Evolutionary conservation across 2,329 filamentous ascomycete species (phyloP).

Genomic region (Cladosporium colombiae): DNA sequence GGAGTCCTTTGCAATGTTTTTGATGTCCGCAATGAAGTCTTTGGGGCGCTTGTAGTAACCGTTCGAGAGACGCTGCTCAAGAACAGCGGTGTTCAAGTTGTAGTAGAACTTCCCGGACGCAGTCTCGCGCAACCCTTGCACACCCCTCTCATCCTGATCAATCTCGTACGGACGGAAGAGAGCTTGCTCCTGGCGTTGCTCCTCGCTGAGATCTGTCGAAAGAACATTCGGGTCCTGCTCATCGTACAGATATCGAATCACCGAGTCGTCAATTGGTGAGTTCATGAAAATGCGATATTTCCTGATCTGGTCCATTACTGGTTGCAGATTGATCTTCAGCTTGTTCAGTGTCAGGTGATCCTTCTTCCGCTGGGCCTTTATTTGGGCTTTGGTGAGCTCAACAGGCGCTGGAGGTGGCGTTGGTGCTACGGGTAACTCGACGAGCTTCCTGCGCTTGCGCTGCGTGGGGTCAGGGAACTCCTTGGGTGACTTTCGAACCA

Average conservation of each 20-base stretch:
- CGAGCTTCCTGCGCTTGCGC: slow-evolving; percentile 82
- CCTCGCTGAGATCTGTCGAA: slow-evolving; percentile 59
- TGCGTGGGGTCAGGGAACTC: slow-evolving; percentile 87
- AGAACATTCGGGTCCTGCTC: slow-evolving; percentile 73
- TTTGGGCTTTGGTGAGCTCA: slow-evolving; percentile 73
- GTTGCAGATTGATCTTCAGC: slow-evolving; percentile 85
- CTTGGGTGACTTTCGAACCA: slow-evolving; percentile 74
- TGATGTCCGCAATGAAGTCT: slow-evolving; percentile 88
- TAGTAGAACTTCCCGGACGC: slow-evolving; percentile 85
- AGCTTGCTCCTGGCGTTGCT: slow-evolving; percentile 56
- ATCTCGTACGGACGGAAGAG: slow-evolving; percentile 74
- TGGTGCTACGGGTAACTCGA: slow-evolving; percentile 73
- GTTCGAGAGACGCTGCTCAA: slow-evolving; percentile 95
- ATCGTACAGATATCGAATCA: slow-evolving; percentile 79
- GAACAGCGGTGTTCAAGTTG: slow-evolving; percentile 88
- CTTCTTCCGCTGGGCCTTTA: slow-evolving; percentile 75
- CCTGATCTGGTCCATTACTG: slow-evolving; percentile 95
- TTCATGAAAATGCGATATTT: slow-evolving; percentile 76
- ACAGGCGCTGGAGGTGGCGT: slow-evolving; percentile 57
- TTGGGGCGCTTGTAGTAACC: slow-evolving; percentile 90
- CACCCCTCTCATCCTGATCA: slow-evolving; percentile 75
- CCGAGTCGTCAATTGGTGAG: slow-evolving; percentile 62
- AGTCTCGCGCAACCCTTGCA: slow-evolving; percentile 73
- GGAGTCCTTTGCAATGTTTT: slow-evolving; percentile 79
- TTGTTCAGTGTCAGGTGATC: slow-evolving; percentile 83